Evolutionary conservation across 441 rosid genomes (phyloP), one percentile per base, ranked within the genome.

Genomic region (Rhodomyrtus psidioides): DNA sequence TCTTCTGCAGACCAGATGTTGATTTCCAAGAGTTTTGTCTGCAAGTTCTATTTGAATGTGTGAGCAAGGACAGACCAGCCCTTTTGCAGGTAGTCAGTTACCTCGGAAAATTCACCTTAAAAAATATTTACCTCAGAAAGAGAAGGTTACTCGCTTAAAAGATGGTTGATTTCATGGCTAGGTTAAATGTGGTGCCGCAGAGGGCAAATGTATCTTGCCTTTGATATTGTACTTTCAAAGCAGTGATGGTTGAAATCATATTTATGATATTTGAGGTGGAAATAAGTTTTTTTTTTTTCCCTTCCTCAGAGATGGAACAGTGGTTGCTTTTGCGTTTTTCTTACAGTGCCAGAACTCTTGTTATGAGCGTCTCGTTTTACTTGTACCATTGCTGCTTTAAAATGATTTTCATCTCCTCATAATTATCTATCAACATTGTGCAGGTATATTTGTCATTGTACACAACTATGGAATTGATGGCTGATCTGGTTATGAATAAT

Each of bases 31-130:
- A 95, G 87, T 97, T 97, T 87, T 97, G 99, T 89, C 90, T 96
- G 89, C 99, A 96, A 95, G 97, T 97, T 83, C 87, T 97, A 87
- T 95, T 95, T 85, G 99, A 97, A 89, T 96, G 99, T 86, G 93
- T 97, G 90, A 95, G 98, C 95, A 97, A 95, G 91, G 99, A 97
- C 86, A 92, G 98, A 87, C 99, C 99, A 85, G 95, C 97, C 81
- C 97, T 97, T 84, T 86, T 97, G 85, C 99, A 96, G 99, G 99
- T 95, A 91, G 85, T 59, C 84, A 84, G 56, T 59, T 82, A 54
- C 58, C 13, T 87, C 59, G 13, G 81, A 7, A 57, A 53, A 70
- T 70, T 70, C 79, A 70, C 49, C 79, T 70, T 39, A 21, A 70
- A 62, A 39, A 39, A 70, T n/a, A 34, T 26, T 70, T 70, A 70